Base-by-base conservation (phyloP, 345 rosid species). In the Eutrema japonicum region DNA sequence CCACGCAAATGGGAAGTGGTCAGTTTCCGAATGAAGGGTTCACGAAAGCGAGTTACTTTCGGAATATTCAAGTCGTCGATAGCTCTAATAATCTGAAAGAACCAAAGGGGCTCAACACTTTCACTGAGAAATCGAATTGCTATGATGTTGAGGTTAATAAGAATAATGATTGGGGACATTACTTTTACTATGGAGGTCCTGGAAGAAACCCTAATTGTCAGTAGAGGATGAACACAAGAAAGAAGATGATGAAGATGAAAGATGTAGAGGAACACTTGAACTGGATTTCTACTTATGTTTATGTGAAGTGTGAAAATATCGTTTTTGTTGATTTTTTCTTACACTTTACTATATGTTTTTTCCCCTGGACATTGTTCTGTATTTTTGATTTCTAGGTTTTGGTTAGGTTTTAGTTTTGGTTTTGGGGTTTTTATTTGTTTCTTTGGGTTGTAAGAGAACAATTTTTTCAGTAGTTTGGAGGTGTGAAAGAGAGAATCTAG, bases 1-100 rank as follows among this genome's bases (percentile, higher is more conserved):
- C 88, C 14, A 88, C 93, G 0, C 88, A 88, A 50, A 88, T 88
- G 93, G 93, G 93, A 10, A 88, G 93, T 5, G 93, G 93, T 10
- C 88, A 72, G 6, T 88, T 88, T 61, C 87, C 93, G 0, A 83
- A 80, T 35, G 87, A 72, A 84, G 90, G 90, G 58, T 86, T 84
- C 68, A 81, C 88, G 0, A 86, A 82, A 75, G 71, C 90, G 0
- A 86, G 93, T 77, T 88, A 88, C 71, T 86, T 88, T 59, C 81
- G 84, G 83, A 84, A 86, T 48, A 82, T 88, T 71, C 87, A 86
- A 76, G 80, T 88, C 2, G 90, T 88, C 43, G 93, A 88, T 49
- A 77, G 65, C 43, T 83, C 86, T 40, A 88, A 88, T 60, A 88
- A 84, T 41, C 88, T 86, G 55, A 86, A 78, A 77, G 86, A 73